Conservation (phyloP, 257 asterid species). For the Solanum pimpinellifolium region DNA sequence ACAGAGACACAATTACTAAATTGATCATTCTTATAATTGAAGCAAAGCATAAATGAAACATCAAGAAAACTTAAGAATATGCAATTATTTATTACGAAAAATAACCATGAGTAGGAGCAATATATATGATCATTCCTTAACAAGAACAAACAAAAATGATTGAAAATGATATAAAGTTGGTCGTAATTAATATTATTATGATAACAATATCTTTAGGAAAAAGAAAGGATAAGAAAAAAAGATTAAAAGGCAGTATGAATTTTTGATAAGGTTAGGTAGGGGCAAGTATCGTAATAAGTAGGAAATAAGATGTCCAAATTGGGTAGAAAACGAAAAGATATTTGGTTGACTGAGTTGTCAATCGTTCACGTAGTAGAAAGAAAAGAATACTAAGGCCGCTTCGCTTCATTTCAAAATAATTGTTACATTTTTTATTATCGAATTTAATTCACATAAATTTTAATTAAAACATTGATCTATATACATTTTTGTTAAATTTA, state of each 20-base stretch:
- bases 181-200: neutral
- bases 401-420: neutral
- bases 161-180: neutral
- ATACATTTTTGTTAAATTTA: no score
- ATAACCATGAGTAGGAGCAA: neutral
- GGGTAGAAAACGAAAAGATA: neutral
- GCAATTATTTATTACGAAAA: neutral
- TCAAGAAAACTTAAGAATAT: neutral
- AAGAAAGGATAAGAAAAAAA: neutral
- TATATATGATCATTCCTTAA: neutral
- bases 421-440: neutral
- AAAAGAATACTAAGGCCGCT: neutral
- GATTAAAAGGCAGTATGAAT: neutral
- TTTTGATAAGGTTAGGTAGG: neutral
- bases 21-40: neutral
- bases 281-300: neutral
- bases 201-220: neutral
- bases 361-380: neutral
- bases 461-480: no score
- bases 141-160: neutral
- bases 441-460: no score
- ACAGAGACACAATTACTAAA: neutral
- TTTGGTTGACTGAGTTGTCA: neutral
- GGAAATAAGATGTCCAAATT: neutral
- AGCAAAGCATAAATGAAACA: neutral